Conservation (phyloP, 2,329 filamentous ascomycete species). For the Drechslerella dactyloides region DNA sequence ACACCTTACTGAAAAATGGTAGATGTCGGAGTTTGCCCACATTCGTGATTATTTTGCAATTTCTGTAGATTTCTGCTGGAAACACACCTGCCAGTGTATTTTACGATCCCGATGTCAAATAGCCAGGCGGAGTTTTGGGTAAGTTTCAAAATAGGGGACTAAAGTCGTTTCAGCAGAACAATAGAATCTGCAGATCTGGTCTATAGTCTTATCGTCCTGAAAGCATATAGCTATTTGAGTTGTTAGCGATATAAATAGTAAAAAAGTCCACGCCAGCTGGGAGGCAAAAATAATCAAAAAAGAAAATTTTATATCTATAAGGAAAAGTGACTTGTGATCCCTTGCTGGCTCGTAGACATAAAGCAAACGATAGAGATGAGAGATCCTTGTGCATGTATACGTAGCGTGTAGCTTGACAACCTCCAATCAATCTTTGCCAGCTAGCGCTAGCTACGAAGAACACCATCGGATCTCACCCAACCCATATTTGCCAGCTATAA, state of each 20-base stretch:
- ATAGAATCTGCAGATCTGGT: too few relatives aligned
- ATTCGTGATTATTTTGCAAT: too few relatives aligned
- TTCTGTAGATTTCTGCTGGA: not conserved
- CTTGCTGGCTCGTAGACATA: not conserved
- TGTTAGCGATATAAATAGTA: too few relatives aligned
- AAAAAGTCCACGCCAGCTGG: too few relatives aligned
- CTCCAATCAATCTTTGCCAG: conserved; percentile 7
- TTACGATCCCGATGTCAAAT: not conserved
- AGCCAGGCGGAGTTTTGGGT: too few relatives aligned
- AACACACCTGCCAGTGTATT: not conserved
- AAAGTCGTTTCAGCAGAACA: too few relatives aligned
- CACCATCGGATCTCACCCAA: not conserved
- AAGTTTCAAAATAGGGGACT: too few relatives aligned
- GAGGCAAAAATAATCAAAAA: too few relatives aligned
- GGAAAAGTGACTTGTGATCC: not conserved
- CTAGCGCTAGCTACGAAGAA: conserved; percentile 4
- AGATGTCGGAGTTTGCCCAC: not conserved
- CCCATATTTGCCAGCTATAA: conserved; percentile 6
- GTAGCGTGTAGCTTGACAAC: not conserved
- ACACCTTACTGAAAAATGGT: not conserved
- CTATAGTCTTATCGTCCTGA: too few relatives aligned
- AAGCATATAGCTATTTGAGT: too few relatives aligned
- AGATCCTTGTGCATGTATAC: conserved; percentile 6
- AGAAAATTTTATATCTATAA: not conserved
- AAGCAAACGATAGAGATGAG: not conserved